Evolutionary conservation across 768 basidiomycete species (phyloP).

Genomic region (Tulasnella sp.): DNA sequence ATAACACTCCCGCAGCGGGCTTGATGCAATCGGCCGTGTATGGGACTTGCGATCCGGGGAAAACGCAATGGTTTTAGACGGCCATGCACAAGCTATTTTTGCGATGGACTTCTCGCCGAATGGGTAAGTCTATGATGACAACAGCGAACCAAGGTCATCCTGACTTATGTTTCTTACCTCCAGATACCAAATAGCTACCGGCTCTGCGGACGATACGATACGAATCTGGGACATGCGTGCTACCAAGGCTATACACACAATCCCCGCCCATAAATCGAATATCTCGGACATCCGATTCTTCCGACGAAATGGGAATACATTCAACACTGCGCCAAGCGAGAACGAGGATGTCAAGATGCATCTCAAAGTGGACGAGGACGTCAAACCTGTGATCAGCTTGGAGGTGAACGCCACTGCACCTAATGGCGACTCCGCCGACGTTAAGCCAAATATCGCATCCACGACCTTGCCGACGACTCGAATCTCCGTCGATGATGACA

Average conservation of each 20-base stretch:
- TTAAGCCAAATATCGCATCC: conserved; percentile 23
- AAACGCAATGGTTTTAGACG: conserved; percentile 96
- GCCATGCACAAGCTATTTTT: conserved; percentile 88
- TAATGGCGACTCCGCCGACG: conserved; percentile 26
- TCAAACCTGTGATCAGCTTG: conserved; percentile 14
- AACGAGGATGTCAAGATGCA: conserved; percentile 25
- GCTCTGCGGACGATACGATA: conserved; percentile 93
- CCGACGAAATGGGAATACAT: conserved; percentile 31
- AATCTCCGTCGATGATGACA: conserved; percentile 39
- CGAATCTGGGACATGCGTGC: conserved; percentile 98
- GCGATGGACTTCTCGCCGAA: conserved; percentile 90
- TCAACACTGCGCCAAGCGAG: background rate
- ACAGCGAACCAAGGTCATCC: conserved; percentile 10
- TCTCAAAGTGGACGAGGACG: conserved; percentile 27
- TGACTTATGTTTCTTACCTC: conserved; percentile 17
- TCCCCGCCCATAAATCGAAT: conserved; percentile 91
- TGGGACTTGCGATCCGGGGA: conserved; percentile 95
- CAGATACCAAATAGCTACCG: conserved; percentile 96
- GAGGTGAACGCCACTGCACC: background rate
- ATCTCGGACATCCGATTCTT: conserved; percentile 95
- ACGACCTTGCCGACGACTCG: conserved; percentile 28
- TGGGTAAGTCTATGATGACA: conserved; percentile 46
- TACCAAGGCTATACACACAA: conserved; percentile 85
- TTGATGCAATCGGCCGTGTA: conserved; percentile 92
- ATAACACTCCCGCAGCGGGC: conserved; percentile 45